A percentile compares a stretch with the other conserved stretches of the same genome.
Evolutionary conservation across 2,329 filamentous ascomycete genomes (phyloP).

Genomic region (Juglanconis sp.): DNA sequence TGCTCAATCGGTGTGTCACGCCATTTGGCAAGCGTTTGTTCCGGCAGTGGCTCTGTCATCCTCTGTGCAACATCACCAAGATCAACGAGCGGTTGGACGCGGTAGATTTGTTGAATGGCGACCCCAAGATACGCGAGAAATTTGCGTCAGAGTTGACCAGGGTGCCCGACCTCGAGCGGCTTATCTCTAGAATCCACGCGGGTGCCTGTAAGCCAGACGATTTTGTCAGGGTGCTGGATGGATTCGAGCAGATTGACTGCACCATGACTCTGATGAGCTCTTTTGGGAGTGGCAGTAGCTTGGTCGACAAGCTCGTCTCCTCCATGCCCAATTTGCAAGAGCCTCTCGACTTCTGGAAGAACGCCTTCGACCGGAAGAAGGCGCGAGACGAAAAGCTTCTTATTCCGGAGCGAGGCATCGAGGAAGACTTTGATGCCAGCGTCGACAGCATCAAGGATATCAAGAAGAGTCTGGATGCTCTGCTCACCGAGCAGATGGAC

Average conservation of each 20-base stretch:
- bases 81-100: conserved; percentile 95
- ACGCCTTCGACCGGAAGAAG: conserved; percentile 80
- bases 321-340: conserved; percentile 81
- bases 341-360: conserved; percentile 80
- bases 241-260: conserved; percentile 96
- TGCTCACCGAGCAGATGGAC: conserved; percentile 69
- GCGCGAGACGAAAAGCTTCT: conserved; percentile 78
- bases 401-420: conserved; percentile 81
- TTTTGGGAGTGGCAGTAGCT: conserved; percentile 72
- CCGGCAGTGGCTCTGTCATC: conserved; percentile 96
- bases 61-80: conserved; percentile 76
- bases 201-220: conserved; percentile 87
- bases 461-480: conserved; percentile 65
- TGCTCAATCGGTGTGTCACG: conserved; percentile 92
- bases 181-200: conserved; percentile 93
- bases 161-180: conserved; percentile 88
- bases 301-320: conserved; percentile 78
- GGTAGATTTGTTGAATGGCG: conserved; percentile 86
- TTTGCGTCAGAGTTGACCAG: conserved; percentile 86
- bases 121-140: conserved; percentile 75
- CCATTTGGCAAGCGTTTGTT: conserved; percentile 96
- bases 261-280: conserved; percentile 77
- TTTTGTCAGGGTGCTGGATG: conserved; percentile 89
- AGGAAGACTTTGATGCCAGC: conserved; percentile 87
- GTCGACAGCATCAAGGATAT: conserved; percentile 73